Evolutionary conservation across 768 basidiomycete species (phyloP), one percentile per base, ranked within the genome.

Genomic region (Pleurotus citrinopileatus): DNA sequence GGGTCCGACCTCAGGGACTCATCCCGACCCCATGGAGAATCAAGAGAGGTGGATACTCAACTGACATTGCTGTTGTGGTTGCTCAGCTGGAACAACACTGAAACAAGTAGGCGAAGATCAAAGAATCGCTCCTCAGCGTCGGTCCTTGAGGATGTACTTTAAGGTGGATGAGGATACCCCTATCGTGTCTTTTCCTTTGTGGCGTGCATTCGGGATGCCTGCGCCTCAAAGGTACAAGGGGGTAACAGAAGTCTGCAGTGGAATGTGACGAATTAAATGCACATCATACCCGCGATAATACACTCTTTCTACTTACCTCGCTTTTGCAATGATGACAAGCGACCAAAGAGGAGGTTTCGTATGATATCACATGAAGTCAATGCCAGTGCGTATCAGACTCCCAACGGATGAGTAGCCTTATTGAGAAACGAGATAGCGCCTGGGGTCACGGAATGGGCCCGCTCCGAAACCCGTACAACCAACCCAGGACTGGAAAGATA

Each of bases 21-120:
- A n/a, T n/a, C n/a, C n/a, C n/a, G n/a, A n/a, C 32, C 48, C 34
- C 48, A 50, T 50, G 48, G 48, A 50, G 34, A 20, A 34, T 8
- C 17, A 8, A 36, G 29, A 32, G 28, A 8, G 17, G 32, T 34
- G 34, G 32, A 37, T 34, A 37, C 47, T 32, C 47, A 36, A 50
- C 34, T 50, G 48, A 50, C 34, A 37, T 6, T 36, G 12, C 17
- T 23, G 34, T 20, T 8, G 45, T 47, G 32, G 34, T 36, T 34
- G 20, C 48, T 12, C 34, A 6, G 29, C 20, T n/a, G 26, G 25
- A 26, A 27, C 45, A 32, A 47, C 45, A 7, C 4, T 47, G 45
- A 47, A 47, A 47, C 45, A 40, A 34, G n/a, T n/a, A n/a, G n/a
- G n/a, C n/a, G n/a, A n/a, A n/a, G n/a, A n/a, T n/a, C n/a, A n/a